Conservation (phyloP, 371 early-diverging fungal species). For the Rhizopus delemar region DNA sequence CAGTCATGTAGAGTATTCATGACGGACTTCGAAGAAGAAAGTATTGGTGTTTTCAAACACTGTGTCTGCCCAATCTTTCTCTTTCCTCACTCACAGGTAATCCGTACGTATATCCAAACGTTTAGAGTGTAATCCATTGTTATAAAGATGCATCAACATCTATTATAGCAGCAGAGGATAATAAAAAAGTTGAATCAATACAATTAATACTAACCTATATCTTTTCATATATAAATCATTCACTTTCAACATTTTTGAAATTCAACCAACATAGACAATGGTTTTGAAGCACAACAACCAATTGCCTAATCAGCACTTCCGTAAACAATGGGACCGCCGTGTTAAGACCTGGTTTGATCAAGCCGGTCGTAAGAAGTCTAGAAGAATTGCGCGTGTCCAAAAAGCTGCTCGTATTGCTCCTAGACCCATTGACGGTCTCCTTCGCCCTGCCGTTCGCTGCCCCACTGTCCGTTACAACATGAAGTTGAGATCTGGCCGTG, state of each 20-base stretch:
- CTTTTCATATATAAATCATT: conserved; percentile 1
- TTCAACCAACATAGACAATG: conserved; percentile 25
- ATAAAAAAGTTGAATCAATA: not conserved
- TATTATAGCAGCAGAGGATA: conserved; percentile 2
- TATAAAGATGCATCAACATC: conserved; percentile 1
- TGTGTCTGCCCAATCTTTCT: conserved; percentile 24
- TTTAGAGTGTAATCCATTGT: conserved; percentile 7
- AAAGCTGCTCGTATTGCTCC: conserved; percentile 98
- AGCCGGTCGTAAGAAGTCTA: conserved; percentile 92
- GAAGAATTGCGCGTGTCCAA: conserved; percentile 85
- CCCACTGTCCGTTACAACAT: conserved; percentile 98
- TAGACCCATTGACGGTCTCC: conserved; percentile 94
- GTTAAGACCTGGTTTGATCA: conserved; percentile 99
- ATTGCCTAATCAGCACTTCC: conserved; percentile 98
- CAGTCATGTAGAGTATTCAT: no score
- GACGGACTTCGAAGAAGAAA: conserved; percentile 14
- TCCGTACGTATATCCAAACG: conserved; percentile 26
- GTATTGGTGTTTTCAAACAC: conserved; percentile 26
- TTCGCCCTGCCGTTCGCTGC: conserved; percentile 98
- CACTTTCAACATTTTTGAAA: not conserved
- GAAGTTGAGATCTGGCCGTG: conserved; percentile 97
- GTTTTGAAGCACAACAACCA: conserved; percentile 98
- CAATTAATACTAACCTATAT: not conserved
- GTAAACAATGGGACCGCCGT: conserved; percentile 97
- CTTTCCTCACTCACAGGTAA: conserved; percentile 35